Conservation (phyloP, 805 yeast species). For the Lachancea cidri region DNA sequence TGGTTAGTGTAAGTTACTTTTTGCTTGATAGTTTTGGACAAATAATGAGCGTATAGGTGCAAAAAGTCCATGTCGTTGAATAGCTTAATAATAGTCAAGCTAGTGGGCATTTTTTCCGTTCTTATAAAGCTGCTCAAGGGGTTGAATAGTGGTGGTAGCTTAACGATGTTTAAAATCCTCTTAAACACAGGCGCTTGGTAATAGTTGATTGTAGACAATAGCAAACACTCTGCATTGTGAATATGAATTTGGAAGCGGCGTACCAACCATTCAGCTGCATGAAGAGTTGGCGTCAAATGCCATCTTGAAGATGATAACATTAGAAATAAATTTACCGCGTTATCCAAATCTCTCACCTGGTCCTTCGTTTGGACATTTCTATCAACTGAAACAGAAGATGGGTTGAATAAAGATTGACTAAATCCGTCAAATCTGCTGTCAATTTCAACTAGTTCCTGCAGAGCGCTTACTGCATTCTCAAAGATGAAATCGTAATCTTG, state of each 20-base stretch:
- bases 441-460: conserved; percentile 61
- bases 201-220: conserved; percentile 76
- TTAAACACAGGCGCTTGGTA: conserved; percentile 68
- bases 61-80: conserved; percentile 66
- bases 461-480: conserved; percentile 66
- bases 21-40: conserved; percentile 41
- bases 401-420: conserved; percentile 70
- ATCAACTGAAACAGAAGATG: conserved; percentile 72
- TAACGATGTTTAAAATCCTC: conserved; percentile 67
- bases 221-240: conserved; percentile 66
- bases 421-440: conserved; percentile 76
- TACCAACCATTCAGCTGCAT: conserved; percentile 91
- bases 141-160: conserved; percentile 72
- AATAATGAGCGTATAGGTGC: conserved; percentile 57
- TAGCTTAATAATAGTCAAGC: conserved; percentile 61
- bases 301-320: conserved; percentile 72
- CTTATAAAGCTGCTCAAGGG: conserved; percentile 69
- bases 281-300: conserved; percentile 66
- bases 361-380: conserved; percentile 78
- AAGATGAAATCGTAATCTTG: conserved; percentile 87
- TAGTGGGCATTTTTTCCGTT: conserved; percentile 57
- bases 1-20: conserved; percentile 60
- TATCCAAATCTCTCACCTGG: conserved; percentile 65
- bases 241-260: conserved; percentile 85
- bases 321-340: conserved; percentile 69